Evolutionary conservation across 371 early-diverging fungal genomes (phyloP).

Genomic region (Mortierella sp.): DNA sequence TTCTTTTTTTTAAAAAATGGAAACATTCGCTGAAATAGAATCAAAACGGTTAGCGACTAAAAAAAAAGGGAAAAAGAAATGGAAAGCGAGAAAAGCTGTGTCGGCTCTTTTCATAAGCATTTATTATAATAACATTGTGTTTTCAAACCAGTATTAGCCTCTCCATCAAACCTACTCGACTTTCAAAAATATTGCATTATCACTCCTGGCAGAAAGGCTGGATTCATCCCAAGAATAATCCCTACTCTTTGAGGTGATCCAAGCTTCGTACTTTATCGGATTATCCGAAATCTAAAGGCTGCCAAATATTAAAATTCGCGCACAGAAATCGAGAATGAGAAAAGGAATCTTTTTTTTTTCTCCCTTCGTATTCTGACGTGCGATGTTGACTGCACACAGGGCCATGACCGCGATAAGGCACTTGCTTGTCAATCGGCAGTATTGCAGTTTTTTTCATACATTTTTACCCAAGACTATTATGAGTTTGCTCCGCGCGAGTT

Average conservation of each 20-base stretch:
- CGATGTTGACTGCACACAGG: constrained; percentile 44
- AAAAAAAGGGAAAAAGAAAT: neutral
- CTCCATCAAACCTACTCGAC: no score
- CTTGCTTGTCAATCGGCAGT: constrained; percentile 49
- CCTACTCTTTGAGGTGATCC: constrained; percentile 21
- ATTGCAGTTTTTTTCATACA: constrained; percentile 43
- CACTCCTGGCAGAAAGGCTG: neutral
- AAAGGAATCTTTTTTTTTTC: neutral
- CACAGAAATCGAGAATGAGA: neutral
- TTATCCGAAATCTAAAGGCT: neutral
- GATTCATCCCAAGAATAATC: constrained; percentile 9
- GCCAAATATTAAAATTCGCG: neutral
- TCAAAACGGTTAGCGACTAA: neutral
- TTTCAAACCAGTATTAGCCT: no score
- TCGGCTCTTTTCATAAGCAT: neutral
- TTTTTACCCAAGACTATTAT: neutral
- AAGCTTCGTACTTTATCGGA: neutral
- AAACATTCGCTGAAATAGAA: neutral
- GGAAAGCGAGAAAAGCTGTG: neutral
- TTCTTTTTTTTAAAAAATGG: neutral
- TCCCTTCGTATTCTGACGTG: neutral
- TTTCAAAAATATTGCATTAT: neutral
- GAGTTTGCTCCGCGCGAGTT: constrained; percentile 5
- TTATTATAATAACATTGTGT: constrained; percentile 6
- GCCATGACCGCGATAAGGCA: constrained; percentile 51